phyloP scores from a whole-genome alignment of 2,329 filamentous ascomycete species.

The Ceratocystis variospora region DNA sequence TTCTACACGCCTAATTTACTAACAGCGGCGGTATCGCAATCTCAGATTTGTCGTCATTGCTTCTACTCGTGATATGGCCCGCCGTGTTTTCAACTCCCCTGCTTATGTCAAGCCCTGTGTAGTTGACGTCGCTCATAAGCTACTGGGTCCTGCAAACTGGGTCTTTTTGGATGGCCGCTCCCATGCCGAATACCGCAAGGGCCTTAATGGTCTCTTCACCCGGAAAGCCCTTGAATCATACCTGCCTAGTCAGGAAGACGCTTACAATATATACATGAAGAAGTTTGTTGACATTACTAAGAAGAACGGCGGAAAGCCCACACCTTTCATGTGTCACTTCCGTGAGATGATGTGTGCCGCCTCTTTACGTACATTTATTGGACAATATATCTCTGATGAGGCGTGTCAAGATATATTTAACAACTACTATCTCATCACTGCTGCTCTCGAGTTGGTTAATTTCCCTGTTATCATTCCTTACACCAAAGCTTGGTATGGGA shows the following conservation, averaged over 20 bases:
- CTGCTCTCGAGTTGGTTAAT: slow-evolving; percentile 91
- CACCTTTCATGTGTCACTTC: slow-evolving; percentile 83
- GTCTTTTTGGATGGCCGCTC: slow-evolving; percentile 92
- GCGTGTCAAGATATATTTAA: slow-evolving; percentile 87
- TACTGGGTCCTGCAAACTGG: slow-evolving; percentile 85
- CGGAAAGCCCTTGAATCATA: slow-evolving; percentile 76
- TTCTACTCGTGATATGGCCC: slow-evolving; percentile 83
- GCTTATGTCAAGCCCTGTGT: slow-evolving; percentile 88
- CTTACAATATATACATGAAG: slow-evolving; percentile 77
- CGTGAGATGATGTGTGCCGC: slow-evolving; percentile 91
- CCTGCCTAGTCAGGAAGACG: slow-evolving; percentile 80
- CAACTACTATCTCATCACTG: slow-evolving; percentile 94
- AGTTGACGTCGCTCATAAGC: slow-evolving; percentile 85
- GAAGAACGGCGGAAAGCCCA: slow-evolving; percentile 55
- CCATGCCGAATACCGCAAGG: slow-evolving; percentile 95
- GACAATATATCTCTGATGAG: slow-evolving; percentile 84
- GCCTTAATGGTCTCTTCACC: slow-evolving; percentile 87
- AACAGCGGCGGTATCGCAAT: background rate
- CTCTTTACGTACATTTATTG: slow-evolving; percentile 92
- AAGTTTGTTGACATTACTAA: slow-evolving; percentile 64
- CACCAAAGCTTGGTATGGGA: slow-evolving; percentile 94
- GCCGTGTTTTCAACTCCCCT: slow-evolving; percentile 94
- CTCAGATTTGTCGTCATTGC: slow-evolving; percentile 89
- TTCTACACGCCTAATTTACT: background rate
- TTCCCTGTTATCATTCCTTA: slow-evolving; percentile 92